Percentiles rank a stretch among this genome's conserved stretches.
These are phyloP conservation scores for Ambrosiella cleistominuta DNA, from an alignment of 2,329 filamentous ascomycete genomes.

Conservation along the genomic window DNA sequence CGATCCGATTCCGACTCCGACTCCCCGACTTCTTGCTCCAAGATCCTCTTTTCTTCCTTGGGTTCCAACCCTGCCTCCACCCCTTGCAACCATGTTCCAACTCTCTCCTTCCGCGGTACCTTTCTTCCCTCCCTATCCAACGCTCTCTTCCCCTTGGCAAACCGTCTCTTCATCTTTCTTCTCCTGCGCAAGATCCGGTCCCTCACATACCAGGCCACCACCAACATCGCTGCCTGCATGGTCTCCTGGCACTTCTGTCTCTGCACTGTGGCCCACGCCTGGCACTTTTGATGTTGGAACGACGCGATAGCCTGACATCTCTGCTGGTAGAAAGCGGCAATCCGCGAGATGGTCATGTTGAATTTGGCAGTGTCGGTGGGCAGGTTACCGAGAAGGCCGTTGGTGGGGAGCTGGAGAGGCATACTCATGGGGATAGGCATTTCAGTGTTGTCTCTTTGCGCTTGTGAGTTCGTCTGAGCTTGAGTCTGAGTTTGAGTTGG, in stretches of 20 bases:
- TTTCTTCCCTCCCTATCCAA: slow-evolving; percentile 13
- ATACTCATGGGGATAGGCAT: background rate
- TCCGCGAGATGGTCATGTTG: slow-evolving; percentile 29
- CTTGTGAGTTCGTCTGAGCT: background rate
- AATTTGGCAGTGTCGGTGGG: slow-evolving; percentile 20
- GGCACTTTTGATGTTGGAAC: slow-evolving; percentile 30
- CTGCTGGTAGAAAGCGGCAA: slow-evolving; percentile 32
- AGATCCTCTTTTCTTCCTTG: slow-evolving; percentile 15
- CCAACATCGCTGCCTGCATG: slow-evolving; percentile 31
- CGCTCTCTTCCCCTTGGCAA: slow-evolving; percentile 23
- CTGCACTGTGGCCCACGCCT: slow-evolving; percentile 30
- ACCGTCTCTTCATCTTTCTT: slow-evolving; percentile 24
- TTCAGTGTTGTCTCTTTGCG: background rate
- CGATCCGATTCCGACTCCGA: slow-evolving; percentile 25
- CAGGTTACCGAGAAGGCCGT: slow-evolving; percentile 2
- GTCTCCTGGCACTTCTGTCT: slow-evolving; percentile 31
- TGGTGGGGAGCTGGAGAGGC: slow-evolving; percentile 6
- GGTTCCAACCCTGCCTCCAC: slow-evolving; percentile 17
- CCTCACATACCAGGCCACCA: slow-evolving; percentile 32
- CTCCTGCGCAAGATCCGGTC: slow-evolving; percentile 29
- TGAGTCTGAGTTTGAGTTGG: background rate
- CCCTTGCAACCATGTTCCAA: background rate
- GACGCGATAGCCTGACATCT: slow-evolving; percentile 29
- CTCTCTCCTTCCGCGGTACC: background rate
- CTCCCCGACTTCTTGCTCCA: slow-evolving; percentile 25